Conservation (phyloP, 768 basidiomycete species). For the Agaricus sinodeliciosus region DNA sequence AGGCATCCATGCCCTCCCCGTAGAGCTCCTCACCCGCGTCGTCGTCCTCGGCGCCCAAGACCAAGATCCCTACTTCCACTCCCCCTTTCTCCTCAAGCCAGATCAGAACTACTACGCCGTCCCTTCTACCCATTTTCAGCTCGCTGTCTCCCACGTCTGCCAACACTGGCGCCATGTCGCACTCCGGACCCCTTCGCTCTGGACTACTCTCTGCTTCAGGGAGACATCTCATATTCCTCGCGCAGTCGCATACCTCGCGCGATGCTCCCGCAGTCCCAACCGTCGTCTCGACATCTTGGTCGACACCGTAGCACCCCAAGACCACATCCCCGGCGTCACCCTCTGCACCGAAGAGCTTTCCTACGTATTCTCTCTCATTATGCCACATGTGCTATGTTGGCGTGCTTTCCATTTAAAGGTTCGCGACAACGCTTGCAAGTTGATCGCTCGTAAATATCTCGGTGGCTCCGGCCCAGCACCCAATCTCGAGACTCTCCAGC, state of each 20-base stretch:
- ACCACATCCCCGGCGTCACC: slow-evolving; percentile 43
- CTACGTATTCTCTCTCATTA: slow-evolving; percentile 35
- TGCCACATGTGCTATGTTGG: slow-evolving; percentile 46
- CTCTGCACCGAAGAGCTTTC: slow-evolving; percentile 47
- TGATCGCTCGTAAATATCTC: slow-evolving; percentile 41
- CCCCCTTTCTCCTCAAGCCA: slow-evolving; percentile 46
- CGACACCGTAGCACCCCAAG: slow-evolving; percentile 44
- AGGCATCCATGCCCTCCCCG: slow-evolving; percentile 42
- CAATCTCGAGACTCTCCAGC: slow-evolving; percentile 50
- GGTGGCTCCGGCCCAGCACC: slow-evolving; percentile 46
- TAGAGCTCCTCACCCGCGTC: slow-evolving; percentile 52
- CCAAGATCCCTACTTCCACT: slow-evolving; percentile 35
- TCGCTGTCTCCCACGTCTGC: slow-evolving; percentile 54
- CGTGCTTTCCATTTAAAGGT: slow-evolving; percentile 55
- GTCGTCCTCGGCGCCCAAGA: slow-evolving; percentile 46
- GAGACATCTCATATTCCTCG: slow-evolving; percentile 43
- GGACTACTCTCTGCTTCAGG: slow-evolving; percentile 52
- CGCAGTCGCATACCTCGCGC: slow-evolving; percentile 37
- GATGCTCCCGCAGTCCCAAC: slow-evolving; percentile 21
- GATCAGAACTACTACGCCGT: slow-evolving; percentile 33
- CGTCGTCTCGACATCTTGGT: slow-evolving; percentile 47
- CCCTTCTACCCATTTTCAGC: slow-evolving; percentile 43
- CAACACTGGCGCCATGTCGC: slow-evolving; percentile 51
- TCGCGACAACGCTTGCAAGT: slow-evolving; percentile 53
- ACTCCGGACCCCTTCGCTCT: slow-evolving; percentile 40